phyloP scores from a whole-genome alignment of 176 grass and related monocot genomes.

The Eremochloa ophiuroides region DNA sequence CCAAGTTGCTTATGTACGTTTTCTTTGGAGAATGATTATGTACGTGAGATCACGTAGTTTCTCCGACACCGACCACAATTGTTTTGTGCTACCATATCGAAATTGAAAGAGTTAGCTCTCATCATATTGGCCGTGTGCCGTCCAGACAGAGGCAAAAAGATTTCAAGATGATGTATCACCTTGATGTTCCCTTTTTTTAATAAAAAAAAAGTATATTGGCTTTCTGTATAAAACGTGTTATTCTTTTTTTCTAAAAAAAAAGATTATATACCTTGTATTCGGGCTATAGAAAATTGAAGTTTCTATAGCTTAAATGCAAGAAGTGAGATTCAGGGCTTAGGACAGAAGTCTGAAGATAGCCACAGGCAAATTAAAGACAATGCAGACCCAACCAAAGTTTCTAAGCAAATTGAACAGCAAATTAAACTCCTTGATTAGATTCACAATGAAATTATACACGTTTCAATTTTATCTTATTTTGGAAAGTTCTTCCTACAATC shows the following conservation, averaged over 20 bases:
- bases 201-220: no score
- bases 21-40: not conserved
- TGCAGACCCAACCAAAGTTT: not conserved
- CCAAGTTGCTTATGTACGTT: not conserved
- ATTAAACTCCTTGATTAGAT: not conserved
- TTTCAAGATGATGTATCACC: no score
- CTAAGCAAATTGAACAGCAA: not conserved
- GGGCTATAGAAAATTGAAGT: not conserved
- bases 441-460: not conserved
- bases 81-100: not conserved
- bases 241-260: not conserved
- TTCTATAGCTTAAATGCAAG: not conserved
- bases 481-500: not conserved
- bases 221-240: not conserved
- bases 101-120: no score
- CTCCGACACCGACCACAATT: not conserved
- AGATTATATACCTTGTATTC: not conserved
- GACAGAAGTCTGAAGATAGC: not conserved
- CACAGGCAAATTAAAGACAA: not conserved
- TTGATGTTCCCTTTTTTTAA: no score
- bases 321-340: not conserved
- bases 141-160: no score
- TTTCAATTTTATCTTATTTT: not conserved
- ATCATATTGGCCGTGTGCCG: no score
- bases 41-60: constrained; percentile 27